Conservation (phyloP, 2,329 filamentous ascomycete genomes). For the Penicillium sp. region DNA sequence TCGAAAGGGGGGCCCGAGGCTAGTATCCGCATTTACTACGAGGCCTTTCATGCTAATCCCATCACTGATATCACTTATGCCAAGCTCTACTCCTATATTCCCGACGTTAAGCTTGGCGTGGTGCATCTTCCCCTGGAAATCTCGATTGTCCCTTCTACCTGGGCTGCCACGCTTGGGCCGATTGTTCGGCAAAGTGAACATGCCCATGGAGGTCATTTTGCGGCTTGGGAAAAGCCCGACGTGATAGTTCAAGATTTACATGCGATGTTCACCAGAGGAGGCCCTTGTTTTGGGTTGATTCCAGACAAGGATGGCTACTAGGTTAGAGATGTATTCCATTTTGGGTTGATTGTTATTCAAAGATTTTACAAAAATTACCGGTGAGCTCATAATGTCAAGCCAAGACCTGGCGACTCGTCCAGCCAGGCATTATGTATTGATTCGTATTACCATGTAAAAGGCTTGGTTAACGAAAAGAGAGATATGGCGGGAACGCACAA, state of each 20-base stretch:
- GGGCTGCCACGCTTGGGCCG: conserved; percentile 18
- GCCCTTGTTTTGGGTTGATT: conserved; percentile 15
- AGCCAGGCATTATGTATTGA: background rate
- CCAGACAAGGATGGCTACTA: conserved; percentile 10
- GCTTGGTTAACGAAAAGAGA: background rate
- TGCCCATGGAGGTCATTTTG: conserved; percentile 21
- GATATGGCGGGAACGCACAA: background rate
- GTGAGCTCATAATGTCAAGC: background rate
- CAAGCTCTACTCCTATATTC: conserved; percentile 12
- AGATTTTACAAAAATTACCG: background rate
- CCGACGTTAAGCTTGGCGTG: conserved; percentile 17
- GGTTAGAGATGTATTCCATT: background rate
- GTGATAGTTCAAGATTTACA: conserved; percentile 15
- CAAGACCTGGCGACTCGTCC: background rate
- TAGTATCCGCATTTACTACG: conserved; percentile 68
- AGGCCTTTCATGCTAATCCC: conserved; percentile 37
- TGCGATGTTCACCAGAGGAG: conserved; percentile 15
- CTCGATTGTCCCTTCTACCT: conserved; percentile 16
- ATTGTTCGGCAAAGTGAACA: conserved; percentile 18
- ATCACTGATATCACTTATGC: conserved; percentile 8
- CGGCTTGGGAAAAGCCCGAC: conserved; percentile 20
- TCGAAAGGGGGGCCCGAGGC: conserved; percentile 65
- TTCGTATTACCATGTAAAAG: background rate
- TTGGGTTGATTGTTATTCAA: background rate
- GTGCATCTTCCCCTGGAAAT: conserved; percentile 21